Base-by-base conservation (phyloP, 2,329 filamentous ascomycete species). In the Pestalotiopsis sp. region DNA sequence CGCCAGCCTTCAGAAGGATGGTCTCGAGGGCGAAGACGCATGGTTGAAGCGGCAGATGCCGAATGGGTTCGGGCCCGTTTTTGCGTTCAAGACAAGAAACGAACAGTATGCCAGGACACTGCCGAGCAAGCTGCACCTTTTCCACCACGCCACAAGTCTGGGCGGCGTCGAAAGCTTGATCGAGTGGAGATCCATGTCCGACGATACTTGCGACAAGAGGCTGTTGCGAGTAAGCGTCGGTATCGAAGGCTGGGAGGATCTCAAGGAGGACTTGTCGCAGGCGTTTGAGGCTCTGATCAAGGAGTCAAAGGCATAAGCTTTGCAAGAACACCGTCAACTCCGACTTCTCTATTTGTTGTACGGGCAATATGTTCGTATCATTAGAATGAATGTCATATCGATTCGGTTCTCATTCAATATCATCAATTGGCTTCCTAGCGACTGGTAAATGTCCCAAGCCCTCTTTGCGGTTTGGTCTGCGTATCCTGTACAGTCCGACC, bases 121-220 rank as follows among this genome's bases (percentile, higher is more conserved):
- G 71, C 96, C 96, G 3, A 92, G 91, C 76, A 92, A 93, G 79
- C 81, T 98, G 78, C 78, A 85, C 2, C 86, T 97, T 59, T 98
- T 98, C 83, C 93, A 97, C 74, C 96, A 99, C 80, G 96, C 96
- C 5, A 99, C 96, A 2, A 97, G 93, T 79, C 81, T 98, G 36
- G 96, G 96, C 2, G 95, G 96, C 4, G 94, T 98, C 11, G 96
- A 98, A 87, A 96, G 93, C 76, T 81, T 98, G 83, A 95, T 99
- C 74, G 96, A 99, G 86, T 99, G 96, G 96, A 87, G 96, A 69
- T 89, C 92, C 62, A 96, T 99, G 93, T 91, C 90, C 69, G 96
- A 99, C 83, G 75, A 81, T 3, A 84, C 79, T 1, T 90, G 97
- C 52, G 93, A 97, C 76, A 87, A 85, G 76, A 85, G 88, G 68